Percentiles rank a stretch among this genome's conserved stretches.
These are phyloP conservation scores for Penicillium fimorum DNA, from an alignment of 495 filamentous ascomycete species.

Conservation along the genomic window DNA sequence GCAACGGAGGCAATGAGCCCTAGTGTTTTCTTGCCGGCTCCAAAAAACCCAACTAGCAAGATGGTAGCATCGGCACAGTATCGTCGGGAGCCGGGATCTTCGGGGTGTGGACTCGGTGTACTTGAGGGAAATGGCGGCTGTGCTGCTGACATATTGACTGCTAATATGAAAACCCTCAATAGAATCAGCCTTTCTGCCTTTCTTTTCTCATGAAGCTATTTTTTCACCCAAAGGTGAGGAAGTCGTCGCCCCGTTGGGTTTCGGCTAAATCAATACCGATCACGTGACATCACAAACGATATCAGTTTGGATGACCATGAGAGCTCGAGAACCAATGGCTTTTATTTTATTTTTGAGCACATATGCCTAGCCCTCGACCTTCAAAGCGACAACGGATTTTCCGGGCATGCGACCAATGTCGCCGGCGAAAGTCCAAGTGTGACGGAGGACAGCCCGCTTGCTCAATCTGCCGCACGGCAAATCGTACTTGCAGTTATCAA, in stretches of 20 bases:
- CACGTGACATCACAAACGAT: not conserved
- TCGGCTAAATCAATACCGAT: not conserved
- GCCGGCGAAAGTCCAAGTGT: slow-evolving; percentile 57
- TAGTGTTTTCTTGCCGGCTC: too few species aligned
- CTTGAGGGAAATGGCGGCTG: too few species aligned
- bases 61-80: too few species aligned
- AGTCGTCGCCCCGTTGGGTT: not conserved
- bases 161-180: too few species aligned
- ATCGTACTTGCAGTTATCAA: too few species aligned
- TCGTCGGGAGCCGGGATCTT: too few species aligned
- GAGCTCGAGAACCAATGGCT: not conserved
- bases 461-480: slow-evolving; percentile 15
- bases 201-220: too few species aligned
- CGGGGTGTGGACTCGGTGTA: too few species aligned
- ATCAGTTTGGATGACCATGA: not conserved
- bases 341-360: not conserved
- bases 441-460: slow-evolving; percentile 56
- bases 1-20: too few species aligned
- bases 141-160: too few species aligned
- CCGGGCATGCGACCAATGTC: slow-evolving; percentile 61
- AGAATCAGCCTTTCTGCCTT: too few species aligned
- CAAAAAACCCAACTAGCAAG: too few species aligned
- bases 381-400: slow-evolving; percentile 52
- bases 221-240: not conserved
- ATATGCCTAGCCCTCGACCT: slow-evolving; percentile 15